Evolutionary conservation across 306 rosid species (phyloP), one percentile per base, ranked within the genome.

Genomic region (Vigna angularis): DNA sequence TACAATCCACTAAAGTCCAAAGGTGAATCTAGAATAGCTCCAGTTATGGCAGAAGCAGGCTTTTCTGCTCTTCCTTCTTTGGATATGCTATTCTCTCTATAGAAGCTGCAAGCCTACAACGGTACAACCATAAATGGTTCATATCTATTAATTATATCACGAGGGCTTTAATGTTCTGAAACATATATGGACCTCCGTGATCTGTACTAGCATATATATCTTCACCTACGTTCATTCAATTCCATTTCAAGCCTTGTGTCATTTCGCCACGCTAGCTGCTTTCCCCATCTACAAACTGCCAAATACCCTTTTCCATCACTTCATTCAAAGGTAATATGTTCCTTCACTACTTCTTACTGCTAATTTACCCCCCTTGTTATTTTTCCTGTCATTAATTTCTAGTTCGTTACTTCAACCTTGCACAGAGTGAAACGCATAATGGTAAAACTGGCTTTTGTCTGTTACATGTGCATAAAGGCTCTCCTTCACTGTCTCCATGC

Each of bases 21-120:
- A 24, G 55, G 59, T 52, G 0, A 66, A 69, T 74, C 56, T 56
- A 56, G 76, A 53, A 77, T 75, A 63, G 12, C 30, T 47, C 28
- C 76, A 75, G 75, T 71, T 14, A 74, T 70, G 44, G 81, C 36
- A 75, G 71, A 65, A 64, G 66, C 82, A 70, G 82, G 22, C 53
- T 79, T 84, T 69, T 40, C 52, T 75, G 56, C 53, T 66, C 58
- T 75, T 78, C 28, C 80, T 66, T 66, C 32, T 32, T 73, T 73
- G 72, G 73, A 51, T 56, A 65, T 70, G 70, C 50, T 44, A 57
- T 72, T 71, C 64, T 71, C 70, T 36, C 70, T 70, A 69, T 67
- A 48, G 72, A 81, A 59, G 64, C 58, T 67, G 32, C 68, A 55
- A 67, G 38, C 52, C 80, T 64, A 75, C 72, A 63, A 44, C 4